These are phyloP conservation scores for Echinosophora koreensis DNA, from an alignment of 306 rosid genomes.

Conservation along the genomic window DNA sequence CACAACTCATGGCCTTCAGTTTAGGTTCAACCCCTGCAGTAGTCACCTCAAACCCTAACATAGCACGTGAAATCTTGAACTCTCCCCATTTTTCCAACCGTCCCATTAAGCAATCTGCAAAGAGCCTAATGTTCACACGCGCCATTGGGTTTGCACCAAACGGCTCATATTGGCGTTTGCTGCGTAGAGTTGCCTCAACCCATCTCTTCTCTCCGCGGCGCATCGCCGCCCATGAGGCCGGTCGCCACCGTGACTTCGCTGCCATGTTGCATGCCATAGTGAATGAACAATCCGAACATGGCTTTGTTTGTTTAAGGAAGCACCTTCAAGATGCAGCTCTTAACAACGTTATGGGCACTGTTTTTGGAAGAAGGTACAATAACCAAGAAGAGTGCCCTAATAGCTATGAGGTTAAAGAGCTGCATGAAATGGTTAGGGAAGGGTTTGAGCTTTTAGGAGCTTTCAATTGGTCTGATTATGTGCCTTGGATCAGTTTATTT, in stretches of 20 bases:
- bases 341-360: slow-evolving; percentile 54
- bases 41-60: slow-evolving; percentile 51
- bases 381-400: neutral
- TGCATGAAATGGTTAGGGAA: slow-evolving; percentile 57
- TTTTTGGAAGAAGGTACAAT: slow-evolving; percentile 54
- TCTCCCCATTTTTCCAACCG: slow-evolving; percentile 56
- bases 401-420: slow-evolving; percentile 35
- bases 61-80: slow-evolving; percentile 55
- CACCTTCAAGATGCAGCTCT: slow-evolving; percentile 60
- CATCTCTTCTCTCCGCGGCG: slow-evolving; percentile 51
- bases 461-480: slow-evolving; percentile 59
- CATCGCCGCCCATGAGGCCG: slow-evolving; percentile 48
- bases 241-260: slow-evolving; percentile 49
- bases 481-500: slow-evolving; percentile 54
- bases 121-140: slow-evolving; percentile 57
- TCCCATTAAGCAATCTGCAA: slow-evolving; percentile 60
- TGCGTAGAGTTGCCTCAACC: slow-evolving; percentile 51
- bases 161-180: slow-evolving; percentile 56
- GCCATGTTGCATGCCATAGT: slow-evolving; percentile 41
- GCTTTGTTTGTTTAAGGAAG: slow-evolving; percentile 49
- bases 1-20: slow-evolving; percentile 61
- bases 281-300: slow-evolving; percentile 38
- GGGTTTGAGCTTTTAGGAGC: slow-evolving; percentile 64
- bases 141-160: slow-evolving; percentile 68
- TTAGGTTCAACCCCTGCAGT: slow-evolving; percentile 54